phyloP scores from a whole-genome alignment of 2,329 filamentous ascomycete genomes.

The Aspergillus hortae region DNA sequence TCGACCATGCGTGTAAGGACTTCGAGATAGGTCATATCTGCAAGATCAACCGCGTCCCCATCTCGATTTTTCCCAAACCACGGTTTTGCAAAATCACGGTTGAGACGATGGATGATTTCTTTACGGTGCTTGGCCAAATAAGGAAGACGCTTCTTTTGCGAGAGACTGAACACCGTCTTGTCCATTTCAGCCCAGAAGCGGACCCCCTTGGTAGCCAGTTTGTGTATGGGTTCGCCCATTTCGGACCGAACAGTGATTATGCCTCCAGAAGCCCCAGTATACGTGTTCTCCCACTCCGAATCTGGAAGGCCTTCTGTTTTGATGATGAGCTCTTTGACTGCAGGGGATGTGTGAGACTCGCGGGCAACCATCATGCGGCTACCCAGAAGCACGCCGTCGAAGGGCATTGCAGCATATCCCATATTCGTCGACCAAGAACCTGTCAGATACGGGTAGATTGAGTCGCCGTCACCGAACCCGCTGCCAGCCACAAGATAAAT shows the following conservation, averaged over 20 bases:
- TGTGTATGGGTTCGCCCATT: slow-evolving; percentile 41
- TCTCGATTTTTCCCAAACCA: slow-evolving; percentile 84
- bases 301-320: slow-evolving; percentile 77
- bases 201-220: slow-evolving; percentile 37
- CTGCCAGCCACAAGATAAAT: slow-evolving; percentile 86
- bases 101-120: slow-evolving; percentile 87
- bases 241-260: slow-evolving; percentile 77
- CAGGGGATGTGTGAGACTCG: slow-evolving; percentile 80
- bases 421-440: slow-evolving; percentile 84
- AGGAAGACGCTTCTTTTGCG: slow-evolving; percentile 50
- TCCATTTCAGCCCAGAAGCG: slow-evolving; percentile 39
- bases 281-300: slow-evolving; percentile 79
- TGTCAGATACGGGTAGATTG: slow-evolving; percentile 89
- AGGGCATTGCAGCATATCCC: slow-evolving; percentile 89
- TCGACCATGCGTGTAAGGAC: slow-evolving; percentile 79
- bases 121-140: slow-evolving; percentile 79
- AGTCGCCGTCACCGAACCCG: slow-evolving; percentile 84
- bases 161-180: slow-evolving; percentile 16
- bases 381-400: slow-evolving; percentile 85
- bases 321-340: slow-evolving; percentile 79
- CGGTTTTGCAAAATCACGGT: slow-evolving; percentile 89
- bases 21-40: slow-evolving; percentile 90
- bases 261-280: slow-evolving; percentile 81
- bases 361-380: slow-evolving; percentile 94
- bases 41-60: slow-evolving; percentile 74